Percentiles rank a stretch among this genome's conserved stretches.
phyloP scores from a whole-genome alignment of 2,329 filamentous ascomycete genomes.

The Onygenales sp. region DNA sequence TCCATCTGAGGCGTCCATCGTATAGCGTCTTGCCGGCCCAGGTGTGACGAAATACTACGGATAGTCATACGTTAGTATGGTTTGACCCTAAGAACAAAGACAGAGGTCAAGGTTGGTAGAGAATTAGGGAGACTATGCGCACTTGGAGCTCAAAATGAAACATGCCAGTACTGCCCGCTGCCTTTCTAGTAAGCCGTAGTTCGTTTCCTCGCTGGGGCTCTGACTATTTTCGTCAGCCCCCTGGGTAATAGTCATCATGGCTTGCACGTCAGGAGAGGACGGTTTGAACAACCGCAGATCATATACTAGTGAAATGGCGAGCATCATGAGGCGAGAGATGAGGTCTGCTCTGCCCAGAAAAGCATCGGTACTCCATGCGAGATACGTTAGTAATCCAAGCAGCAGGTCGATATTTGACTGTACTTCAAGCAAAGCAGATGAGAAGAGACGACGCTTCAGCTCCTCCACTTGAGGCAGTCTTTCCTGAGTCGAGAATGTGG shows the following conservation, averaged over 20 bases:
- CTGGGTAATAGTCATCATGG: conserved; percentile 23
- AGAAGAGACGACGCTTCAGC: conserved; percentile 22
- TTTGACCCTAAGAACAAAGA: no score
- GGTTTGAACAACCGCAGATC: conserved; percentile 28
- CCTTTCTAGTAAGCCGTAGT: conserved; percentile 15
- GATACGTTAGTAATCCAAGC: conserved; percentile 26
- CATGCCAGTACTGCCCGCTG: conserved; percentile 23
- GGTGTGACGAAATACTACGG: conserved; percentile 24
- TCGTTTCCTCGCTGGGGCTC: conserved; percentile 7
- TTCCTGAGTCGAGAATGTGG: conserved; percentile 21
- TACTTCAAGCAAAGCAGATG: conserved; percentile 19
- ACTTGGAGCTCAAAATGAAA: conserved; percentile 24
- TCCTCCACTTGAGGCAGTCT: conserved; percentile 19
- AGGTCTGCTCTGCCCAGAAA: conserved; percentile 23
- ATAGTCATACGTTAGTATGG: conserved; percentile 7
- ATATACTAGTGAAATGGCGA: conserved; percentile 28
- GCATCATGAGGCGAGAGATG: conserved; percentile 28
- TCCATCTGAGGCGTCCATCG: conserved; percentile 33
- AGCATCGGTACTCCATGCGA: conserved; percentile 29
- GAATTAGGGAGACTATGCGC: conserved; percentile 1
- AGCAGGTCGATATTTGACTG: conserved; percentile 28
- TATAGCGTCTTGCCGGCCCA: conserved; percentile 25
- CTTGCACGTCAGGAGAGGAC: conserved; percentile 18
- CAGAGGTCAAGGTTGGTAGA: neutral
- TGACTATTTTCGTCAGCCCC: conserved; percentile 14